Base-by-base conservation (phyloP, 2,329 filamentous ascomycete genomes). In the Colletotrichum chlorophyti region DNA sequence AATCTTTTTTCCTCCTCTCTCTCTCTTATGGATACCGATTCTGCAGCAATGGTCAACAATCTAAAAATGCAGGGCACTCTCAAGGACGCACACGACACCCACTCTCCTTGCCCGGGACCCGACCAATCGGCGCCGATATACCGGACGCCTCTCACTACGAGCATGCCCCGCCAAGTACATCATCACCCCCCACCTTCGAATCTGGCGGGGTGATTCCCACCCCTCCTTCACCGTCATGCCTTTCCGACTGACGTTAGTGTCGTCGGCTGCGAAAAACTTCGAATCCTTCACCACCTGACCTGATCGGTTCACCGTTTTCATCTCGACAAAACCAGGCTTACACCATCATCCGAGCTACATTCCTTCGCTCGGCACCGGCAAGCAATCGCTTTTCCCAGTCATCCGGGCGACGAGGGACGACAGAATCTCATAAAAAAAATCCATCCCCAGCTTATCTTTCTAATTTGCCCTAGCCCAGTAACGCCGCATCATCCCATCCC, bases 181-280 rank as follows among this genome's bases (percentile, higher is more conserved):
- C 51, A 49, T 59, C 57, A 57, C 50, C 52, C n/a, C n/a, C 57
- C 52, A 60, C 57, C 32, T 51, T n/a, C 31, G 26, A n/a, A n/a
- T 45, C 32, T 19, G 32, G 43, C 57, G 51, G 57, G 51, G 51
- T 58, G n/a, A n/a, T n/a, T n/a, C n/a, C n/a, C n/a, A n/a, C n/a
- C n/a, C n/a, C n/a, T 47, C 31, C 32, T 37, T 46, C 31, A 32
- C 57, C 31, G 21, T 60, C n/a, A n/a, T n/a, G n/a, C n/a, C n/a
- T n/a, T n/a, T n/a, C n/a, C n/a, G n/a, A n/a, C n/a, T n/a, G n/a
- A n/a, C n/a, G n/a, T n/a, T n/a, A n/a, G n/a, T n/a, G n/a, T 40
- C 24, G 57, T 60, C 45, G 38, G 32, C 45, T 50, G 57, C 14
- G 37, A 53, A 47, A 49, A 49, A 53, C 48, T 57, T 52, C 53